Evolutionary conservation across 257 asterid genomes (phyloP).

Genomic region (Osmanthus fragrans): DNA sequence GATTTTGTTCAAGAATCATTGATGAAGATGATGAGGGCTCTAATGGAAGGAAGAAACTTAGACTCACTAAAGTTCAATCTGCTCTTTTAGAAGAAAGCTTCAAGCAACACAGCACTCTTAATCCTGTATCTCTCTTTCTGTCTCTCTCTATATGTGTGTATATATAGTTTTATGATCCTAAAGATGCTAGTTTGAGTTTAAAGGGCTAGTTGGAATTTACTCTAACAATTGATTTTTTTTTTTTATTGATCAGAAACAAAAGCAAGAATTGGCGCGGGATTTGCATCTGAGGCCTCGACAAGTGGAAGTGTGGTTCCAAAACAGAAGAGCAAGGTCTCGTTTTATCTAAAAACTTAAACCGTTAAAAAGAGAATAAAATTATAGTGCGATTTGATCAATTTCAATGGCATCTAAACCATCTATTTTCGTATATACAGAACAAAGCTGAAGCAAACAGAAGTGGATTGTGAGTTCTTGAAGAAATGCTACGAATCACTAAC

Average conservation of each 20-base stretch:
- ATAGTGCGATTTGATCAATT: background rate
- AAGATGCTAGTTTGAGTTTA: too few relatives aligned
- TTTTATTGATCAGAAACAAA: constrained; percentile 57
- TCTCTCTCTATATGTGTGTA: background rate
- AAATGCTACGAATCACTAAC: constrained; percentile 27
- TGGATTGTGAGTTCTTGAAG: constrained; percentile 29
- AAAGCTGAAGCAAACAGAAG: constrained; percentile 38
- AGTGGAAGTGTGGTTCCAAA: constrained; percentile 97
- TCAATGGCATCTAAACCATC: background rate
- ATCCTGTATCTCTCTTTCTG: constrained; percentile 41
- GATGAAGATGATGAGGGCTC: constrained; percentile 53
- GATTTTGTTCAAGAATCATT: constrained; percentile 47
- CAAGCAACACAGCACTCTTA: constrained; percentile 59
- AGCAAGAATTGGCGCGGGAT: constrained; percentile 64
- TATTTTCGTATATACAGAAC: constrained; percentile 19
- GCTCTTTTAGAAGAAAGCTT: constrained; percentile 59
- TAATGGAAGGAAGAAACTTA: constrained; percentile 50
- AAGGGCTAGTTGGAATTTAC: background rate
- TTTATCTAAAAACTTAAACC: too few relatives aligned
- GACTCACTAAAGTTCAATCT: constrained; percentile 55
- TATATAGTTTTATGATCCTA: background rate
- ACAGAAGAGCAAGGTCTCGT: constrained; percentile 75
- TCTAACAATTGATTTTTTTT: background rate
- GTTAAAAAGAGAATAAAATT: too few relatives aligned
- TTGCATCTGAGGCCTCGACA: constrained; percentile 83